Evolutionary conservation across 2,329 filamentous ascomycete genomes (phyloP), one percentile per base, ranked within the genome.

Genomic region (Penicillium palitans): DNA sequence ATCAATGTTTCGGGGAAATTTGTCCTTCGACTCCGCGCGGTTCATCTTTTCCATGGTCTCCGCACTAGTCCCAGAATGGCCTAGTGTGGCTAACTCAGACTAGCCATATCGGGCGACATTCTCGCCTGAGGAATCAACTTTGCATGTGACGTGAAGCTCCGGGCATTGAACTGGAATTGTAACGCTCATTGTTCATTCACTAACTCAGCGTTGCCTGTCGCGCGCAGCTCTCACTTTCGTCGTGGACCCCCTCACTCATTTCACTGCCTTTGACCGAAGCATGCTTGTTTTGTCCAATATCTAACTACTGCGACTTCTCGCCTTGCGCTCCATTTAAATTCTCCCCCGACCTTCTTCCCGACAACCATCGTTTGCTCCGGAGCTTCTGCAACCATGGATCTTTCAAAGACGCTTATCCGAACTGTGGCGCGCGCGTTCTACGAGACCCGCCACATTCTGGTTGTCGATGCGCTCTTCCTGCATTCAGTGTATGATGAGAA

Each of bases 381-480:
- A 24, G 21, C 47, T 10, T 46, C 42, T 33, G 17, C 44, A 58
- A 60, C 71, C 59, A 86, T 88, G 80, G 85, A 90, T 74, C 82
- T 88, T 64, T 86, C 87, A 55, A 86, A 92, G 74, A 88, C 88
- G 41, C 87, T 98, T 64, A 87, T 98, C 70, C 90, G 93, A 76
- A 95, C 88, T 54, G 90, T 92, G 40, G 89, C 87, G 70, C 90
- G 92, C 72, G 88, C 90, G 57, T 96, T 96, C 79, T 96, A 95
- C 76, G 84, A 90, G 64, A 91, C 89, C 37, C 89, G 91, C 69
- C 89, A 95, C 70, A 88, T 95, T 61, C 83, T 96, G 47, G 87
- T 93, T 54, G 80, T 95, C 67, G 89, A 96, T 80, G 90, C 92
- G 62, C 83, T 92, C 60, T 85, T 90, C 70, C 85, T 87, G 58